phyloP scores from a whole-genome alignment of 495 filamentous ascomycete species.

The Hyaloscypha hepaticicola region DNA sequence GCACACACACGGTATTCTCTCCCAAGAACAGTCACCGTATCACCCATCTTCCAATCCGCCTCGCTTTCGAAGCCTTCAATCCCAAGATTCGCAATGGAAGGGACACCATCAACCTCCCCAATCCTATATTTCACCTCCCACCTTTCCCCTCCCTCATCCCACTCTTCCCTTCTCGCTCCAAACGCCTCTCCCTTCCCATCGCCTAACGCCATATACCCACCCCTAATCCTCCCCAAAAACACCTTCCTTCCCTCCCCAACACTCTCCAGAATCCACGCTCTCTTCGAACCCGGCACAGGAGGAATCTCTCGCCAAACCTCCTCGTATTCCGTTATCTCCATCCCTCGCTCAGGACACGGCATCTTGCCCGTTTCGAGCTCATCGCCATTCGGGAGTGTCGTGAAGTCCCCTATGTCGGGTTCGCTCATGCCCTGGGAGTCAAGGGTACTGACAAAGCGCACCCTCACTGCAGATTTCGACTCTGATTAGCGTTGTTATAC shows the following conservation, averaged over 20 bases:
- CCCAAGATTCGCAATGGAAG: not conserved
- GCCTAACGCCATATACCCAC: slow-evolving; percentile 19
- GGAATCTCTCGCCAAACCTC: slow-evolving; percentile 15
- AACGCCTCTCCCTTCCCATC: slow-evolving; percentile 12
- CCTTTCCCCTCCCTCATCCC: slow-evolving; percentile 1
- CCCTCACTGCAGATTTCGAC: slow-evolving; percentile 7
- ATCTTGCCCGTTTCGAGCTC: slow-evolving; percentile 18
- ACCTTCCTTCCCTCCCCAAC: slow-evolving; percentile 12
- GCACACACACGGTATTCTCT: slow-evolving; percentile 4
- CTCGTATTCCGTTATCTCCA: slow-evolving; percentile 14
- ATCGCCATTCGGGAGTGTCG: slow-evolving; percentile 18
- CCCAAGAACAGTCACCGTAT: not conserved
- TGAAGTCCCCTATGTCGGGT: slow-evolving; percentile 18
- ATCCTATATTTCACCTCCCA: slow-evolving; percentile 13
- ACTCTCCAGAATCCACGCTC: slow-evolving; percentile 22
- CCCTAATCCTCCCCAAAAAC: slow-evolving; percentile 22
- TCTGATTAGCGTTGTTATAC: slow-evolving; percentile 1
- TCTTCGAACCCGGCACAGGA: slow-evolving; percentile 6
- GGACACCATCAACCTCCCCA: slow-evolving; percentile 1
- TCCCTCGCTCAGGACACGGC: slow-evolving; percentile 15
- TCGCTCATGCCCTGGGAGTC: slow-evolving; percentile 15
- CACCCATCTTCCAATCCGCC: slow-evolving; percentile 3
- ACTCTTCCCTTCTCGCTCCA: slow-evolving; percentile 23
- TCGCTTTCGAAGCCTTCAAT: slow-evolving; percentile 2
- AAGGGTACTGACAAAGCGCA: slow-evolving; percentile 19